Evolutionary conservation across 371 early-diverging fungal genomes (phyloP), one percentile per base, ranked within the genome.

Genomic region (Mortierella sp.): DNA sequence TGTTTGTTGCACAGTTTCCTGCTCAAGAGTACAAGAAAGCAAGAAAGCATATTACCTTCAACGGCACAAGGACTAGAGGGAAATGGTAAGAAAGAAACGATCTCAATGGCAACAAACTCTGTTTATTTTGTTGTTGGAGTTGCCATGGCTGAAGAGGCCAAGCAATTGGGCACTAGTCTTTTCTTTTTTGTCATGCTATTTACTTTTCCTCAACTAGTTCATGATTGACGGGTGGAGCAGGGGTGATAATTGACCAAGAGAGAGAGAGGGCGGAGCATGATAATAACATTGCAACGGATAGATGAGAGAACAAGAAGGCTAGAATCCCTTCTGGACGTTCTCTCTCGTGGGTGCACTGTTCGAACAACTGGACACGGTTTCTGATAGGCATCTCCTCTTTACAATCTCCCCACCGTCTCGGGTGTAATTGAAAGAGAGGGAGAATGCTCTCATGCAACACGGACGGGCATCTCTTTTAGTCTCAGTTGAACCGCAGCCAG

Each of bases 281-380:
- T 28, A 31, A 11, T 5, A 16, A 26, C 26, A 4, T 28, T 13
- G 59, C 16, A 28, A 16, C 31, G 34, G 31, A 31, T 31, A 31
- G 19, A 31, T 31, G n/a, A 61, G 57, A 57, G 34, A 34, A 19
- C 19, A 21, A 40, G 2, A 37, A 21, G 67, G 40, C 67, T 67
- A 67, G 67, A 67, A 24, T 34, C 61, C 14, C 5, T 61, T 61
- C 34, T 61, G 5, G 34, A 34, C 31, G 26, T 28, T n/a, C 34
- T 61, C 19, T 37, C 64, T 67, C 67, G 37, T 67, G 67, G 24
- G 10, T 11, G 67, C 67, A 64, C 5, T 64, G 40, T 67, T 67
- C 37, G 34, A 61, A 31, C 14, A 3, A 55, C 5, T 14, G 34
- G 21, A 8, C 34, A 37, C 24, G 3, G 34, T 21, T 37, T 24